Evolutionary conservation across 345 rosid genomes (phyloP).

Genomic region (Raphanus raphanistrum): DNA sequence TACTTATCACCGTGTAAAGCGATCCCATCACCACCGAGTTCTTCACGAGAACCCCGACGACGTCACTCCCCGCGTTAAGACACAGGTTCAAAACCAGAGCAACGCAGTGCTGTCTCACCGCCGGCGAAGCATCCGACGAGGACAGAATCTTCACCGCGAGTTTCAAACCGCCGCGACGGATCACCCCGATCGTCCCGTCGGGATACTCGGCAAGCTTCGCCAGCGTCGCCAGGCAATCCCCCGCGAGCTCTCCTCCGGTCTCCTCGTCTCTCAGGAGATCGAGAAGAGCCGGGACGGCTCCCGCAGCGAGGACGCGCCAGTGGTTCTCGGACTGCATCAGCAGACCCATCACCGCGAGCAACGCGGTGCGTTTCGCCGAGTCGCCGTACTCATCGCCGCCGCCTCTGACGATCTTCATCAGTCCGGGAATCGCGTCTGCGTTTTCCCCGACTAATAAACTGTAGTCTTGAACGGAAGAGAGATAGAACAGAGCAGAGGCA

Average conservation of each 20-base stretch:
- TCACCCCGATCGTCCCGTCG: constrained; percentile 54
- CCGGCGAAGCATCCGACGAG: constrained; percentile 37
- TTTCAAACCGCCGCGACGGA: constrained; percentile 49
- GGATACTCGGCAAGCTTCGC: constrained; percentile 51
- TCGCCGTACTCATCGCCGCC: constrained; percentile 46
- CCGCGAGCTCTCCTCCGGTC: constrained; percentile 47
- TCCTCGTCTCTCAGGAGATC: constrained; percentile 44
- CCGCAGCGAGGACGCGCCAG: constrained; percentile 54
- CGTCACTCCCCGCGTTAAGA: constrained; percentile 52
- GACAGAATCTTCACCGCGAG: constrained; percentile 39
- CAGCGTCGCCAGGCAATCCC: constrained; percentile 66
- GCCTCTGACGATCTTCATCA: constrained; percentile 58
- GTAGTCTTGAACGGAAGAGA: constrained; percentile 60
- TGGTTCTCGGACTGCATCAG: constrained; percentile 49
- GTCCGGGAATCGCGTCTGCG: constrained; percentile 53
- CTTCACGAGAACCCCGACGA: constrained; percentile 40
- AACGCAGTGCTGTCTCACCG: constrained; percentile 60
- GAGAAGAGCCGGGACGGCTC: constrained; percentile 51
- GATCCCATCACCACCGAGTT: constrained; percentile 60
- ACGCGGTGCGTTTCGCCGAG: constrained; percentile 66
- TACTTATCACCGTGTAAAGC: constrained; percentile 59
- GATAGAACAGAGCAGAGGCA: constrained; percentile 69
- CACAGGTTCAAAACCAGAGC: constrained; percentile 55
- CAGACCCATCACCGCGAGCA: constrained; percentile 60
- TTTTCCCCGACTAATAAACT: constrained; percentile 60